Evolutionary conservation across 2,329 filamentous ascomycete genomes (phyloP).

Genomic region (Hypoxylon sp.): DNA sequence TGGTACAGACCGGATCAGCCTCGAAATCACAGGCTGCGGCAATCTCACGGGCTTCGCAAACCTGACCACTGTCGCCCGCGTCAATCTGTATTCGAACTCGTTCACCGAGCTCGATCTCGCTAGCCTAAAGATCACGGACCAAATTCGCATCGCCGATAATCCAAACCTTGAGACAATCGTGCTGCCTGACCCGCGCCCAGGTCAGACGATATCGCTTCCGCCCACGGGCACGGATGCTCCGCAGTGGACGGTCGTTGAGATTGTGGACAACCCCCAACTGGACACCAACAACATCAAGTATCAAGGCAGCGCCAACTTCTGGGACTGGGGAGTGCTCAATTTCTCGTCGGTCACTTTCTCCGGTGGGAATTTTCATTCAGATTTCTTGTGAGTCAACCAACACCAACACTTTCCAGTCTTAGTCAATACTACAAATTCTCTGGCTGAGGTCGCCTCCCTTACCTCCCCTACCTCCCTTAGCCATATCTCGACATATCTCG

Average conservation of each 20-base stretch:
- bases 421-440: neutral
- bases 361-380: constrained; percentile 26
- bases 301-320: constrained; percentile 25
- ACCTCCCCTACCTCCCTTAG: neutral
- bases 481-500: neutral
- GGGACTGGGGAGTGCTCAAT: constrained; percentile 27
- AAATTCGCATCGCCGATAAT: constrained; percentile 30
- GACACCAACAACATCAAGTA: constrained; percentile 24
- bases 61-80: constrained; percentile 14
- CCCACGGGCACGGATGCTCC: constrained; percentile 31
- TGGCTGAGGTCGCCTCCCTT: too few species aligned
- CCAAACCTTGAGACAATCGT: constrained; percentile 27
- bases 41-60: constrained; percentile 10
- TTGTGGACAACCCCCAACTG: constrained; percentile 19
- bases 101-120: constrained; percentile 29
- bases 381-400: constrained; percentile 30
- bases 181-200: constrained; percentile 23
- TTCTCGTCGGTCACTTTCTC: constrained; percentile 12
- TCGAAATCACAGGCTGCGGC: constrained; percentile 28
- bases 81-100: constrained; percentile 28
- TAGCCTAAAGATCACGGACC: constrained; percentile 22
- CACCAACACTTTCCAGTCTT: neutral
- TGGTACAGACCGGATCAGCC: constrained; percentile 10
- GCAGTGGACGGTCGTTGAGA: constrained; percentile 28
- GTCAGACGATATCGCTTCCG: constrained; percentile 23